phyloP scores from a whole-genome alignment of 2,329 filamentous ascomycete species.

The Didymella glomerata region DNA sequence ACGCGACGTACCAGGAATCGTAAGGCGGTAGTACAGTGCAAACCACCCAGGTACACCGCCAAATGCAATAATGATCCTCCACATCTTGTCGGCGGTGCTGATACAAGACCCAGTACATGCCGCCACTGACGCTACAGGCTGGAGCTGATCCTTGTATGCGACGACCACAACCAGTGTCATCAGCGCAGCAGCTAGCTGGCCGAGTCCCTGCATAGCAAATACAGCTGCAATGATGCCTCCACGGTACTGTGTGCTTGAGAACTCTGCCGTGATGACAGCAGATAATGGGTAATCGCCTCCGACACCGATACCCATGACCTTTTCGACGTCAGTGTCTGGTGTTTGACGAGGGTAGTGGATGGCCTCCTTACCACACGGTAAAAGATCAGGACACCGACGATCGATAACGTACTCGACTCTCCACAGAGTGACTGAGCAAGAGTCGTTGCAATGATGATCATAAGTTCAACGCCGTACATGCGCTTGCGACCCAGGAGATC shows the following conservation, averaged over 20 bases:
- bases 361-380: slow-evolving; percentile 42
- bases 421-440: slow-evolving; percentile 51
- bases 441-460: slow-evolving; percentile 53
- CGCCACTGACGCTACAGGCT: slow-evolving; percentile 59
- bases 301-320: slow-evolving; percentile 51
- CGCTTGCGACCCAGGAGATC: slow-evolving; percentile 80
- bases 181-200: slow-evolving; percentile 78
- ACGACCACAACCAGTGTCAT: slow-evolving; percentile 77
- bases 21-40: slow-evolving; percentile 85
- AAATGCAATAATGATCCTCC: slow-evolving; percentile 81
- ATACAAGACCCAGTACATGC: slow-evolving; percentile 71
- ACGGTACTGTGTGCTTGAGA: slow-evolving; percentile 84
- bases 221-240: slow-evolving; percentile 88
- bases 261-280: slow-evolving; percentile 86
- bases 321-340: not conserved
- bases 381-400: slow-evolving; percentile 53
- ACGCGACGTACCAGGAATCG: slow-evolving; percentile 66
- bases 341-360: not conserved
- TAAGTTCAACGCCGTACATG: slow-evolving; percentile 73
- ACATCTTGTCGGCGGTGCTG: slow-evolving; percentile 84
- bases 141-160: slow-evolving; percentile 72
- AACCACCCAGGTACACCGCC: slow-evolving; percentile 82
- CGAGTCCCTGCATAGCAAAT: slow-evolving; percentile 87
- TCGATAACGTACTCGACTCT: slow-evolving; percentile 45
- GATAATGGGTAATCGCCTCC: slow-evolving; percentile 69